These are phyloP conservation scores for Xylogone sp. DNA, from an alignment of 2,329 filamentous ascomycete genomes.

Conservation along the genomic window DNA sequence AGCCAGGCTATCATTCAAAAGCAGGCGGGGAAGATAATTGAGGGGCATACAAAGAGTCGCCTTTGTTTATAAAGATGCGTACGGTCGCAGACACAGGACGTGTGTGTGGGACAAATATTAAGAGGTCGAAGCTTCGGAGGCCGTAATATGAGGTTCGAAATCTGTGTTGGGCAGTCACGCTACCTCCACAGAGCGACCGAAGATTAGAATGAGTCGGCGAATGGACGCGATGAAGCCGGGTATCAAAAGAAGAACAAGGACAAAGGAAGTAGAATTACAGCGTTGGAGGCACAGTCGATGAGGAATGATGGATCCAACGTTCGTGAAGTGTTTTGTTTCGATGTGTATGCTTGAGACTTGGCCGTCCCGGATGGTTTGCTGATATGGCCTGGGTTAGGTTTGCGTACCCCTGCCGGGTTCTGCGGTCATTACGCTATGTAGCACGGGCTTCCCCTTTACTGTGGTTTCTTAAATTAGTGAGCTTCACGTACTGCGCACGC, in stretches of 20 bases:
- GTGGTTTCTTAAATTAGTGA: not conserved
- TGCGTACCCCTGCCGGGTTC: constrained; percentile 4
- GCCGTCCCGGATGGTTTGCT: constrained; percentile 10
- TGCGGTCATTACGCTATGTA: not conserved
- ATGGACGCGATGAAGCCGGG: constrained; percentile 14
- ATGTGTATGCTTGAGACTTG: constrained; percentile 3
- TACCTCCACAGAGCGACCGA: not conserved
- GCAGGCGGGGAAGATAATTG: constrained; percentile 7
- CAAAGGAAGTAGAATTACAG: constrained; percentile 14
- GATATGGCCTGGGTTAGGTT: constrained; percentile 11
- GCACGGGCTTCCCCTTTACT: not conserved
- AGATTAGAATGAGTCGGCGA: constrained; percentile 7
- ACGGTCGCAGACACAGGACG: constrained; percentile 10
- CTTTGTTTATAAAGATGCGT: constrained; percentile 14
- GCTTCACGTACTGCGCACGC: not conserved
- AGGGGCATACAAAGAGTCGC: constrained; percentile 12
- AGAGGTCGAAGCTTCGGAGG: constrained; percentile 4
- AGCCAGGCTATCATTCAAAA: constrained; percentile 10
- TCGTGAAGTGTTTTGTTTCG: constrained; percentile 8
- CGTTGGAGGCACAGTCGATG: constrained; percentile 7
- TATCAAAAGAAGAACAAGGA: constrained; percentile 28
- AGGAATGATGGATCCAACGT: not conserved
- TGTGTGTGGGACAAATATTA: constrained; percentile 8
- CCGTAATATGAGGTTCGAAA: constrained; percentile 13
- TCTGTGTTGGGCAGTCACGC: constrained; percentile 11